phyloP scores from a whole-genome alignment of 768 basidiomycete species.

The Pilatotrama ljubarskyi region DNA sequence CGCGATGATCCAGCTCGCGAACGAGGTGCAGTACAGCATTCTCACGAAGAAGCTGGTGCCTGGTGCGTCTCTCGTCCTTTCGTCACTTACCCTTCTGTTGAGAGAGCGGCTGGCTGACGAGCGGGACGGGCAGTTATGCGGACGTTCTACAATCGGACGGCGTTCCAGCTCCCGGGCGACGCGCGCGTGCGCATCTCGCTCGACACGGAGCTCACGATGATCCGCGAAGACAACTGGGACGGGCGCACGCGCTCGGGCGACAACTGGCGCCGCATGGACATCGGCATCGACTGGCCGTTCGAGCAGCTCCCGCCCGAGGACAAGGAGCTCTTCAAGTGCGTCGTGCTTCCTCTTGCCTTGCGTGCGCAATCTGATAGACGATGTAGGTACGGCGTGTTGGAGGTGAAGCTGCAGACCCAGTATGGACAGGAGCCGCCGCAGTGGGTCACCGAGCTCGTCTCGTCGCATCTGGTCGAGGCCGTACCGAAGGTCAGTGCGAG shows the following conservation, averaged over 20 bases:
- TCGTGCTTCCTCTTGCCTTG: not conserved
- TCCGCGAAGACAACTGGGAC: slow-evolving; percentile 98
- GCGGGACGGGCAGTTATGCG: slow-evolving; percentile 72
- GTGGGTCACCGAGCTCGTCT: slow-evolving; percentile 97
- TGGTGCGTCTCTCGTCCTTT: slow-evolving; percentile 49
- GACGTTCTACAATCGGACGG: slow-evolving; percentile 98
- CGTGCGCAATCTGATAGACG: not conserved
- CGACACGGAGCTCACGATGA: slow-evolving; percentile 92
- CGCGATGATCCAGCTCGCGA: slow-evolving; percentile 93
- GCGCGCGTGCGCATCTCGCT: slow-evolving; percentile 98
- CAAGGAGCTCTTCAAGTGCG: slow-evolving; percentile 88
- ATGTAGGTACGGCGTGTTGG: slow-evolving; percentile 82
- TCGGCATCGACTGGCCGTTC: slow-evolving; percentile 92
- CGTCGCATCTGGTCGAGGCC: slow-evolving; percentile 93
- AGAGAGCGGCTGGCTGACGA: too few relatives aligned
- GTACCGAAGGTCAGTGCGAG: slow-evolving; percentile 89
- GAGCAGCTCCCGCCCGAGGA: slow-evolving; percentile 71
- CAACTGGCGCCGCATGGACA: slow-evolving; percentile 94
- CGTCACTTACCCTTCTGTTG: too few relatives aligned
- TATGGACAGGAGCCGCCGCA: slow-evolving; percentile 92
- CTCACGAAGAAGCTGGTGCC: slow-evolving; percentile 79
- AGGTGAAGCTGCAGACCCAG: slow-evolving; percentile 97
- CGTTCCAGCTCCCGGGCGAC: slow-evolving; percentile 98
- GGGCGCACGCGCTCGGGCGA: slow-evolving; percentile 69
- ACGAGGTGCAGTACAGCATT: slow-evolving; percentile 92